These are phyloP conservation scores for Populus davidiana DNA, from an alignment of 345 rosid species.

Conservation along the genomic window DNA sequence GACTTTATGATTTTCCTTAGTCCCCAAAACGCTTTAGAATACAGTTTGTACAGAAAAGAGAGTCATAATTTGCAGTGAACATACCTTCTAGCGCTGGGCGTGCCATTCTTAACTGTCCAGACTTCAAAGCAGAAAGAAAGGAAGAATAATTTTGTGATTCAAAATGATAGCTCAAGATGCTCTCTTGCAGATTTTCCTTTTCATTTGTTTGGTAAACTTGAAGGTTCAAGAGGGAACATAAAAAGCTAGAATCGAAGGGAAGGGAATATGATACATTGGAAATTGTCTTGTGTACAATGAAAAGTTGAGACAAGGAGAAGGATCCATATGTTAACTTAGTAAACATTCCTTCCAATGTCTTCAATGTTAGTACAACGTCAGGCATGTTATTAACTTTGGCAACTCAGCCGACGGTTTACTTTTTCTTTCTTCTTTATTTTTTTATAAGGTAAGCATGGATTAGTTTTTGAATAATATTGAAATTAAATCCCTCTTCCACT, in stretches of 20 bases:
- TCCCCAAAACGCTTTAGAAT: neutral
- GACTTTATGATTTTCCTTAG: neutral
- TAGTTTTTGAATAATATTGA: too few relatives aligned
- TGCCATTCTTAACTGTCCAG: neutral
- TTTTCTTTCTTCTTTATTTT: too few relatives aligned
- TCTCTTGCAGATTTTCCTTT: neutral
- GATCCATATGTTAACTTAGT: neutral
- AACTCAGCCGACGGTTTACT: neutral
- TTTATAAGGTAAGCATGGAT: too few relatives aligned
- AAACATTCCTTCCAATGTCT: neutral
- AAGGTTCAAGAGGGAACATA: neutral
- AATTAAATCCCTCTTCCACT: too few relatives aligned
- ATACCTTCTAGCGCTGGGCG: slow-evolving; percentile 5
- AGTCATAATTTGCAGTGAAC: neutral
- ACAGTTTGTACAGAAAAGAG: neutral
- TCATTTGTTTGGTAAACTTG: neutral
- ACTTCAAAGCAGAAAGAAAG: neutral
- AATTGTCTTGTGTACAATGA: neutral
- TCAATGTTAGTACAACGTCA: neutral
- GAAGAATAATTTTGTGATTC: neutral
- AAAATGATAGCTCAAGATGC: too few relatives aligned
- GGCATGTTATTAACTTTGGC: neutral
- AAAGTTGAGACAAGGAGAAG: neutral
- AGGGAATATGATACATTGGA: neutral
- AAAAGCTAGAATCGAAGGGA: neutral